phyloP scores from a whole-genome alignment of 2,329 filamentous ascomycete genomes.

The Diaporthe batatas region DNA sequence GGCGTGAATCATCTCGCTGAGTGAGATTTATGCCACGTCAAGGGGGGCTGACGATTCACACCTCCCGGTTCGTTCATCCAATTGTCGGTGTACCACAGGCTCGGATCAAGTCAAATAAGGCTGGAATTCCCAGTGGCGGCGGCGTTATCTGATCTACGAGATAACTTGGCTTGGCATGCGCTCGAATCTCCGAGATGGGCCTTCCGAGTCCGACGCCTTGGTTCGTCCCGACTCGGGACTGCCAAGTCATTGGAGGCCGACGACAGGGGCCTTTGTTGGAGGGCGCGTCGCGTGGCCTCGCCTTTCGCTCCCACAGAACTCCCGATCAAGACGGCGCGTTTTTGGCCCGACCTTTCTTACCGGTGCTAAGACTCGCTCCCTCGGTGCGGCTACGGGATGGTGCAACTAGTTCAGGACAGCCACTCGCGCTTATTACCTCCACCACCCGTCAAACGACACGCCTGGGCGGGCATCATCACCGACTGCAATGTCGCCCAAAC shows the following conservation, averaged over 20 bases:
- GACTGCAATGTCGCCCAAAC: too few relatives aligned
- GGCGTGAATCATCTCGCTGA: neutral
- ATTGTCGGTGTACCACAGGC: neutral
- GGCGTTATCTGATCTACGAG: constrained; percentile 8
- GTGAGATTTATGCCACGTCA: neutral
- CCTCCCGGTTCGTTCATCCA: constrained; percentile 3
- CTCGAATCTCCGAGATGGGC: constrained; percentile 24
- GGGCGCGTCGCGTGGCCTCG: constrained; percentile 19
- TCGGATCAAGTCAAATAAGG: neutral
- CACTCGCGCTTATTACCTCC: neutral
- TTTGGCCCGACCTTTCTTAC: neutral
- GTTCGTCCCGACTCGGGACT: constrained; percentile 17
- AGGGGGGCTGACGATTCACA: too few relatives aligned
- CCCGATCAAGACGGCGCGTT: constrained; percentile 17
- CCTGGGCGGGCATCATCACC: too few relatives aligned
- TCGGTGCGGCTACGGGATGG: neutral
- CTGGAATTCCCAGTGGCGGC: neutral
- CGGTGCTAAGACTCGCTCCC: constrained; percentile 11
- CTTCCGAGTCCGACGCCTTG: constrained; percentile 6
- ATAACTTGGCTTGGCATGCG: constrained; percentile 10
- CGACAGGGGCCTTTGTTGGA: neutral
- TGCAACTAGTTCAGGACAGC: neutral
- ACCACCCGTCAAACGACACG: neutral
- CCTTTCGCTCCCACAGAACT: neutral
- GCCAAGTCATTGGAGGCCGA: constrained; percentile 3